Percentiles rank a stretch among this genome's conserved stretches.
Evolutionary conservation across 2,329 filamentous ascomycete genomes (phyloP).

Genomic region (Fusarium tanahbumbuense): DNA sequence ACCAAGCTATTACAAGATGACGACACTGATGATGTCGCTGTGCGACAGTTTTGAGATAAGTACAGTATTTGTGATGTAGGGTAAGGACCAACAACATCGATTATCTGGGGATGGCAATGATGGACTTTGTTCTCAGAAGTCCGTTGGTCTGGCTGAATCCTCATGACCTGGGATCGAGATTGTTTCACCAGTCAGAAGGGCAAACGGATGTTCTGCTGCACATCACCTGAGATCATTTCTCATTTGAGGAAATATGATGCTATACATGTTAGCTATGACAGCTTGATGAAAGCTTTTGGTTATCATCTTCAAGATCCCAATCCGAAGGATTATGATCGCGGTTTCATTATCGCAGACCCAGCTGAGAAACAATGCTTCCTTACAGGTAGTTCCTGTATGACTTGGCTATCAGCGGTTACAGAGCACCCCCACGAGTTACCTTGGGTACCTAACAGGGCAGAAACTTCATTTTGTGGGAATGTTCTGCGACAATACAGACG

Average conservation of each 20-base stretch:
- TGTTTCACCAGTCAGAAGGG: background rate
- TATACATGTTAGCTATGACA: background rate
- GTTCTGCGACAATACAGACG: background rate
- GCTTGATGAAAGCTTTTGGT: background rate
- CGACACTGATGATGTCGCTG: constrained; percentile 26
- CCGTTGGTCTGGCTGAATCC: constrained; percentile 12
- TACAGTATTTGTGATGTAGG: constrained; percentile 7
- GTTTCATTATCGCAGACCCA: background rate
- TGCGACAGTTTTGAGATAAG: constrained; percentile 17
- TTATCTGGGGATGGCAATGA: constrained; percentile 13
- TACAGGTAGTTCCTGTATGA: background rate
- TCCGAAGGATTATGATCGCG: background rate
- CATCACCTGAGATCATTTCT: constrained; percentile 17
- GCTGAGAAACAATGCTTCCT: background rate
- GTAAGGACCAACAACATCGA: constrained; percentile 3
- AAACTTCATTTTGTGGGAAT: background rate
- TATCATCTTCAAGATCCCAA: background rate
- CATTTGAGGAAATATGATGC: background rate
- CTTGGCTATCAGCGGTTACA: background rate
- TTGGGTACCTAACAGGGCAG: too few species aligned
- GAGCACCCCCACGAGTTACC: background rate
- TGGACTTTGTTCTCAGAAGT: constrained; percentile 2
- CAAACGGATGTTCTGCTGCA: background rate
- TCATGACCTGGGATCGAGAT: constrained; percentile 4
- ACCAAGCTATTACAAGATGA: constrained; percentile 24